Evolutionary conservation across 2,329 filamentous ascomycete species (phyloP).

Genomic region (Colletotrichum cordylinicola): DNA sequence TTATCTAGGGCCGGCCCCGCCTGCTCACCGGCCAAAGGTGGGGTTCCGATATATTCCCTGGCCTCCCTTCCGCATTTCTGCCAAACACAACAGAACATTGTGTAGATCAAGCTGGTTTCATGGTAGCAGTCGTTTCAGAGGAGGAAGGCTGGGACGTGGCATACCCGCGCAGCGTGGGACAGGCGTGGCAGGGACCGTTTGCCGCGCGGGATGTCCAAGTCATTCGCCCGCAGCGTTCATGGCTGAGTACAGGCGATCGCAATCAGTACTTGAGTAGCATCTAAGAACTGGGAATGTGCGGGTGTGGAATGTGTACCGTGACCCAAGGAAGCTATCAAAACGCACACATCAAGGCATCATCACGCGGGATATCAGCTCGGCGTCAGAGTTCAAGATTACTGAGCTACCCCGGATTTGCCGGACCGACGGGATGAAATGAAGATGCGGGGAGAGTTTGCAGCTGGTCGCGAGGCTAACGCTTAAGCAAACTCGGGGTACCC

Average conservation of each 20-base stretch:
- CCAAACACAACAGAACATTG: not conserved
- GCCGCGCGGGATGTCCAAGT: not conserved
- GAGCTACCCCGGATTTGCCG: not conserved
- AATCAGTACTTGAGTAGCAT: not conserved
- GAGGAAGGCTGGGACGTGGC: not conserved
- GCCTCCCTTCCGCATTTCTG: not conserved
- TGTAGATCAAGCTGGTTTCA: not conserved
- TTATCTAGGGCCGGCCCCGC: slow-evolving; percentile 1
- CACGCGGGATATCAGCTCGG: not conserved
- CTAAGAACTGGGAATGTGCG: not conserved
- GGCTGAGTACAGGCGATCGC: not conserved
- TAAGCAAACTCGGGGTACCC: not conserved
- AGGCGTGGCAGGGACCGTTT: not conserved
- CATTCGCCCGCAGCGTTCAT: not conserved
- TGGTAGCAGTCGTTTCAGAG: not conserved
- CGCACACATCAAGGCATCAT: not conserved
- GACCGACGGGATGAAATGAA: not conserved
- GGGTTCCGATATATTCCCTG: slow-evolving; percentile 1
- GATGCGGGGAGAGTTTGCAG: not conserved
- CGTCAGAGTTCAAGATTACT: not conserved
- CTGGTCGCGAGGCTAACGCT: not conserved
- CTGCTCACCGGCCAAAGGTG: not conserved
- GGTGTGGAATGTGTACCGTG: not conserved
- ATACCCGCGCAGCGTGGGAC: not conserved
- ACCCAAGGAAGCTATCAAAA: not conserved